These are phyloP conservation scores for Saccharomyces hybrid DNA, from an alignment of 1,139 yeast genomes.

Conservation along the genomic window DNA sequence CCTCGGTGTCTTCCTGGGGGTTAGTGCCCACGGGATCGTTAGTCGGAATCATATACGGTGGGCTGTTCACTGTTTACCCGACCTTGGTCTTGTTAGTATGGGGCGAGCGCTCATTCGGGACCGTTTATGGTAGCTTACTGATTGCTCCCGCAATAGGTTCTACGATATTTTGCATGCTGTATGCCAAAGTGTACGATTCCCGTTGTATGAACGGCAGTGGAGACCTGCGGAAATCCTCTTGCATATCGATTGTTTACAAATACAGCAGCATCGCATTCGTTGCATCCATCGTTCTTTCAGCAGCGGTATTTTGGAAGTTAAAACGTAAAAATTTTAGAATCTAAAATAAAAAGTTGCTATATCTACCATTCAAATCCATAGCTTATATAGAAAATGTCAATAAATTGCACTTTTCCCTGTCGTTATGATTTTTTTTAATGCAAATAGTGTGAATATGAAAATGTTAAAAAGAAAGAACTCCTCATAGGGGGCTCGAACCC, in stretches of 20 bases:
- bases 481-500: conserved; percentile 37
- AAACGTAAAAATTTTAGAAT: background rate
- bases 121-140: conserved; percentile 89
- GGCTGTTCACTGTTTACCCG: conserved; percentile 78
- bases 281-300: conserved; percentile 9
- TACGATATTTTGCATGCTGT: conserved; percentile 58
- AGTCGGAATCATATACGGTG: conserved; percentile 74
- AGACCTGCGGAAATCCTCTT: conserved; percentile 6
- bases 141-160: conserved; percentile 89
- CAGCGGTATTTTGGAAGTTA: conserved; percentile 6
- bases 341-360: background rate
- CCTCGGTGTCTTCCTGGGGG: conserved; percentile 3
- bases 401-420: background rate
- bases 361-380: background rate
- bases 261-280: conserved; percentile 10
- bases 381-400: background rate
- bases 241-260: conserved; percentile 19
- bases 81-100: conserved; percentile 74
- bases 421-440: too few species aligned
- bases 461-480: conserved; percentile 23
- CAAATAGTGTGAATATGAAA: background rate
- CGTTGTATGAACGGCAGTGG: conserved; percentile 16
- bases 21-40: conserved; percentile 43
- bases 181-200: conserved; percentile 59
- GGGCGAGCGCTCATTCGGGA: conserved; percentile 87